A percentile compares a stretch with the other conserved stretches of the same genome.
phyloP scores from a whole-genome alignment of 1,284 basidiomycete species.

The Pisolithus thermaeus region DNA sequence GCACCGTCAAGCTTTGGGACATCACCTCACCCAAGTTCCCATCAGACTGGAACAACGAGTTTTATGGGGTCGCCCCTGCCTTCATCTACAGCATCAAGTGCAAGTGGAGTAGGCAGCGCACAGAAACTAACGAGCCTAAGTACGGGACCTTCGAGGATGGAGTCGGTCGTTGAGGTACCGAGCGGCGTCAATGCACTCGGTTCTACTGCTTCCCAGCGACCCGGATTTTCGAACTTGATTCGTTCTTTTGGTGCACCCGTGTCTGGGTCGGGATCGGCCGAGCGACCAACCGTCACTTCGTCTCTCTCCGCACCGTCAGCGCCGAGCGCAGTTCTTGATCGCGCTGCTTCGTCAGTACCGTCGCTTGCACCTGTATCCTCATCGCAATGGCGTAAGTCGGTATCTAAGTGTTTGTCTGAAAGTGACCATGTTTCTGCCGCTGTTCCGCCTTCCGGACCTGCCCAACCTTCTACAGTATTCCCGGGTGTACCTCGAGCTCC shows the following conservation, averaged over 20 bases:
- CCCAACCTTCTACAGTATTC: not conserved
- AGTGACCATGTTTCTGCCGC: too few species aligned
- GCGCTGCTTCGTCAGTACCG: conserved; percentile 6
- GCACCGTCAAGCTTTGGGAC: conserved; percentile 21
- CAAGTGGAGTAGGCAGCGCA: conserved; percentile 7
- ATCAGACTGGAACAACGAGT: conserved; percentile 10
- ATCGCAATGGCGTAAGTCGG: not conserved
- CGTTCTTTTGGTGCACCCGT: not conserved
- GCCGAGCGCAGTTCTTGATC: not conserved
- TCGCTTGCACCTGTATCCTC: conserved; percentile 1
- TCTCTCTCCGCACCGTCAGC: not conserved
- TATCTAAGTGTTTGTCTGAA: not conserved
- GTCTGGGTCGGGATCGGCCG: not conserved
- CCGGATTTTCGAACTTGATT: not conserved
- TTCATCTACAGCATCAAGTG: not conserved
- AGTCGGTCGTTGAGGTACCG: conserved; percentile 15
- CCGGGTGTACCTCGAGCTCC: not conserved
- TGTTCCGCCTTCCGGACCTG: not conserved
- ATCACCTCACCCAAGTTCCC: conserved; percentile 13
- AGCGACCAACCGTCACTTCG: conserved; percentile 2
- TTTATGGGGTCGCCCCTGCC: conserved; percentile 15
- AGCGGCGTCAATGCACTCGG: conserved; percentile 1
- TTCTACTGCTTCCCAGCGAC: conserved; percentile 12
- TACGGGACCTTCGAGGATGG: conserved; percentile 15
- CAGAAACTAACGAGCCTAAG: conserved; percentile 17